Evolutionary conservation across 1,284 basidiomycete species (phyloP).

Genomic region (Melanopsichium pennsylvanicum): DNA sequence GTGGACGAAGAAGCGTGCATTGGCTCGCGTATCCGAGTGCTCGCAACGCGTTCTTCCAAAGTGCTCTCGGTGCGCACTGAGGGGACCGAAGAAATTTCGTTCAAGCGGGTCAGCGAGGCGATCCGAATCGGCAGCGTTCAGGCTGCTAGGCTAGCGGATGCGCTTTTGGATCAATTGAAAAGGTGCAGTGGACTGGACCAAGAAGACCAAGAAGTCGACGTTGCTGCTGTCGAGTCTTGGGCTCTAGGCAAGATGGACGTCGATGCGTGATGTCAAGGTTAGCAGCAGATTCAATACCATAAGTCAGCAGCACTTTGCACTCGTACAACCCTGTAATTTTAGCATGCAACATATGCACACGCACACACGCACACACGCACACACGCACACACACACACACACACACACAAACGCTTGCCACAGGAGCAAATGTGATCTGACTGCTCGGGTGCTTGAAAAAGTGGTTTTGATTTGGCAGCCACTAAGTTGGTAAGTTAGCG

Average conservation of each 20-base stretch:
- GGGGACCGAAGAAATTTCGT: conserved; percentile 37
- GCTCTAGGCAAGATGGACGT: conserved; percentile 25
- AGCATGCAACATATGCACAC: too few species aligned
- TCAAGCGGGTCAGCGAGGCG: conserved; percentile 38
- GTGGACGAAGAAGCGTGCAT: conserved; percentile 54
- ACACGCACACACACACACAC: too few species aligned
- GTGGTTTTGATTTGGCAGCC: too few species aligned
- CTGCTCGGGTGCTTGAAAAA: too few species aligned
- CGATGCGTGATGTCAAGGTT: conserved; percentile 4
- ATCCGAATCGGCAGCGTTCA: conserved; percentile 37
- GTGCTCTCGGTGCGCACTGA: conserved; percentile 38
- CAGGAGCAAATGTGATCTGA: too few species aligned
- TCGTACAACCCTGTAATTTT: too few species aligned
- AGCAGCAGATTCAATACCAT: too few species aligned
- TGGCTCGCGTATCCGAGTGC: conserved; percentile 37
- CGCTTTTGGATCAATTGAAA: conserved; percentile 24
- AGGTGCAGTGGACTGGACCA: conserved; percentile 9
- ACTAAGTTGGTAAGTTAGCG: too few species aligned
- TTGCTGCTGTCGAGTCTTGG: neutral
- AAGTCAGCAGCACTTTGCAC: too few species aligned
- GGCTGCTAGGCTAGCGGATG: conserved; percentile 34
- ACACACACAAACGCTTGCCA: too few species aligned
- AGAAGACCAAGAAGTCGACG: conserved; percentile 7
- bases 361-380: too few species aligned
- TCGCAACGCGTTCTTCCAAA: conserved; percentile 44